Conservation (phyloP, 2,329 filamentous ascomycete species). For the Zopfia rhizophila region DNA sequence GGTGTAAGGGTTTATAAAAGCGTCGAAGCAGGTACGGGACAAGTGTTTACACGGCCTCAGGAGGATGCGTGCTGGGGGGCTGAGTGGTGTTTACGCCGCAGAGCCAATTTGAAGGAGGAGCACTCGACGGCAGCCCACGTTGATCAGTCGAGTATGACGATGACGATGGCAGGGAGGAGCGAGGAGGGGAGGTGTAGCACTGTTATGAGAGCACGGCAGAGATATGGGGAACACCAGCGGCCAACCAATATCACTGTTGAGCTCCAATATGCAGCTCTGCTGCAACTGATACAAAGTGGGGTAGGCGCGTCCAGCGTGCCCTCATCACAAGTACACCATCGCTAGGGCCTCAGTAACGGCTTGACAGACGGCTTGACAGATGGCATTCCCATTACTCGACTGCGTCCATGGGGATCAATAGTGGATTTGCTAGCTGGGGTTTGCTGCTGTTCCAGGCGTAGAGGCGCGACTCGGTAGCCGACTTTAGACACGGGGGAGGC, state of each 20-base stretch:
- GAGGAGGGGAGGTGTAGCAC: slow-evolving; percentile 7
- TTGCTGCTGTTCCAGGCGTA: background rate
- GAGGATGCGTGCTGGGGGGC: background rate
- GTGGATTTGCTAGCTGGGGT: background rate
- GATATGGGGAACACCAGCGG: too few species aligned
- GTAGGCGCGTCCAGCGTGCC: slow-evolving; percentile 24
- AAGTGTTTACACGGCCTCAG: slow-evolving; percentile 13
- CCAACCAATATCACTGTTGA: too few species aligned
- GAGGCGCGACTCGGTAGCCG: background rate
- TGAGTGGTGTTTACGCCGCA: slow-evolving; percentile 17
- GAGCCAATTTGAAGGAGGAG: background rate
- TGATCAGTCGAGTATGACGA: slow-evolving; percentile 16
- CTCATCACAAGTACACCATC: slow-evolving; percentile 9
- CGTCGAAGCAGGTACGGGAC: background rate
- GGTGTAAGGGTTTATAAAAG: slow-evolving; percentile 12
- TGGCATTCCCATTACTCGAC: slow-evolving; percentile 1
- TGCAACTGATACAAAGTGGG: slow-evolving; percentile 34
- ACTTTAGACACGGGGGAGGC: too few species aligned
- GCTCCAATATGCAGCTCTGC: slow-evolving; percentile 33
- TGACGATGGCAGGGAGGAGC: background rate
- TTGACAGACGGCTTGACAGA: slow-evolving; percentile 2
- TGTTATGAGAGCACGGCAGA: background rate
- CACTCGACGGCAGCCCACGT: too few species aligned
- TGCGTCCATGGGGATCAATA: background rate
- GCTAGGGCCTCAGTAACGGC: background rate